phyloP scores from a whole-genome alignment of 306 rosid species.

The Fragaria ananassa region DNA sequence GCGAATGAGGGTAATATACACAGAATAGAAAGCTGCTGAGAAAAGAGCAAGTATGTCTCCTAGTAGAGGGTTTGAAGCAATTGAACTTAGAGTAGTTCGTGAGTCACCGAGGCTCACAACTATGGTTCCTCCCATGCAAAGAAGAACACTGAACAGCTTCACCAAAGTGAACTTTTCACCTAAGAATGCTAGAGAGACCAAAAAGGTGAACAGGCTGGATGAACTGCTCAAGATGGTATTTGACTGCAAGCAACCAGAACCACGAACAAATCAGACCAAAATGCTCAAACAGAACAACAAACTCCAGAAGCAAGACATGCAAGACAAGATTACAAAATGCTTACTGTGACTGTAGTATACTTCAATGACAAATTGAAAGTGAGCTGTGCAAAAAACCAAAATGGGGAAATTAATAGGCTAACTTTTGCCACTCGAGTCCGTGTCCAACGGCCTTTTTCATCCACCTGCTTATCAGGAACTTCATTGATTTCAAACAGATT shows the following conservation, averaged over 20 bases:
- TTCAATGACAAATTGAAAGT: slow-evolving; percentile 82
- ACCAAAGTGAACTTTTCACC: slow-evolving; percentile 89
- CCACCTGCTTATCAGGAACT: slow-evolving; percentile 41
- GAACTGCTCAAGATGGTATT: slow-evolving; percentile 97
- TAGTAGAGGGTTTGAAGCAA: slow-evolving; percentile 81
- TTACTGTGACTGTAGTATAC: slow-evolving; percentile 94
- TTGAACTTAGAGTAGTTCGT: slow-evolving; percentile 32
- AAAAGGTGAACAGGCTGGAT: slow-evolving; percentile 91
- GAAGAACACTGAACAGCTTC: slow-evolving; percentile 84
- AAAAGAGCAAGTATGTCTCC: slow-evolving; percentile 78
- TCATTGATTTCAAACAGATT: slow-evolving; percentile 21
- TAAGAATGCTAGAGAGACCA: slow-evolving; percentile 86
- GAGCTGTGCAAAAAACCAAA: slow-evolving; percentile 96
- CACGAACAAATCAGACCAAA: slow-evolving; percentile 21
- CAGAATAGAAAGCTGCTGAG: slow-evolving; percentile 83
- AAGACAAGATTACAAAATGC: slow-evolving; percentile 15
- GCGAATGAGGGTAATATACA: slow-evolving; percentile 86
- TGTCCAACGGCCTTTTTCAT: slow-evolving; percentile 87
- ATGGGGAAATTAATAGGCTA: slow-evolving; percentile 79
- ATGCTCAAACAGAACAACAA: slow-evolving; percentile 11
- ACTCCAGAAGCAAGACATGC: slow-evolving; percentile 5
- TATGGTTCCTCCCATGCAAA: slow-evolving; percentile 94
- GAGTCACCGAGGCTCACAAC: slow-evolving; percentile 94
- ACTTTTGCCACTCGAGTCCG: slow-evolving; percentile 80
- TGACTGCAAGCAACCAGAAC: slow-evolving; percentile 59